Evolutionary conservation across 1,139 yeast genomes (phyloP).

Genomic region (Hansenula lynferdii): DNA sequence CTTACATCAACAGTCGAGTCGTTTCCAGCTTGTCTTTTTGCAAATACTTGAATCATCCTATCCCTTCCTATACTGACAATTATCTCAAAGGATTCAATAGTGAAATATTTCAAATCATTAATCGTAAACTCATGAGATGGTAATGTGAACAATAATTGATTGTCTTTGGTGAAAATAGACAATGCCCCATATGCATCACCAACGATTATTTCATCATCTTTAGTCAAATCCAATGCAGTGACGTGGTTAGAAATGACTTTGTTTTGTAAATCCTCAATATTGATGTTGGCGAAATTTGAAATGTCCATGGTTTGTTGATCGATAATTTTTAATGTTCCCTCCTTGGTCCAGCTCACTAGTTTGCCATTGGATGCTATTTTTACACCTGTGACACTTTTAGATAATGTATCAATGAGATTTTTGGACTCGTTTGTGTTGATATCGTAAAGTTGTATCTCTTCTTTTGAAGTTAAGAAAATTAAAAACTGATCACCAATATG

Average conservation of each 20-base stretch:
- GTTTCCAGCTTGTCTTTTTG: constrained; percentile 5
- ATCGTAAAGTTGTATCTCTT: constrained; percentile 28
- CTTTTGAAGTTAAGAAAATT: constrained; percentile 29
- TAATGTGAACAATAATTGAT: constrained; percentile 19
- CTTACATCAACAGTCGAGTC: not conserved
- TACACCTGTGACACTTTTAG: constrained; percentile 34
- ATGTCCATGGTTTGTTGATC: constrained; percentile 16
- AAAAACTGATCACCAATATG: constrained; percentile 21
- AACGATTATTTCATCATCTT: constrained; percentile 25
- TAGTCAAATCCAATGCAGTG: constrained; percentile 23
- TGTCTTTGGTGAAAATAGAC: constrained; percentile 8
- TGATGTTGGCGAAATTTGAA: constrained; percentile 8
- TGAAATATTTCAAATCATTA: constrained; percentile 37
- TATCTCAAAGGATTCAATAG: constrained; percentile 23
- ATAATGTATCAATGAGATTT: constrained; percentile 31
- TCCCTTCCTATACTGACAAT: constrained; percentile 51
- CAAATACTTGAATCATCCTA: constrained; percentile 54
- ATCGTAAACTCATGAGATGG: constrained; percentile 49
- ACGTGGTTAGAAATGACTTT: constrained; percentile 27
- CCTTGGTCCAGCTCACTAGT: constrained; percentile 35
- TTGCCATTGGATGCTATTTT: constrained; percentile 28
- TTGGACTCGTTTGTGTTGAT: constrained; percentile 11
- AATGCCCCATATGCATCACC: constrained; percentile 49
- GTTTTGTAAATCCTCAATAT: constrained; percentile 13
- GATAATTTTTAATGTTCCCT: constrained; percentile 33